These are phyloP conservation scores for Jamesozyma gamospora DNA, from an alignment of 805 yeast species.

Conservation along the genomic window DNA sequence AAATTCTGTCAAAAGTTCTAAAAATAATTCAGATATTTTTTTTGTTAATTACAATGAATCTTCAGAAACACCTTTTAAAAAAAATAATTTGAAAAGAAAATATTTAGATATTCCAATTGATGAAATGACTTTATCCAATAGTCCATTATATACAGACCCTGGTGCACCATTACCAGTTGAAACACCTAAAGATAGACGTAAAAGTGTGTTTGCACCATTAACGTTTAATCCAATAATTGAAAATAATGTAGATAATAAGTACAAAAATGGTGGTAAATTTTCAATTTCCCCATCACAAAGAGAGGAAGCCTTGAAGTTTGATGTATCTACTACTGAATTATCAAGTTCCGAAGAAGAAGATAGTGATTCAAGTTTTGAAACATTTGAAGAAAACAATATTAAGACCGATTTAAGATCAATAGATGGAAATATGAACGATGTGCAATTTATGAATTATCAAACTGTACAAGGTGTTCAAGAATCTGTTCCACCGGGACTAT, in stretches of 20 bases:
- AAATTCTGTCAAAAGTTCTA: constrained; percentile 5
- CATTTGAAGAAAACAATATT: constrained; percentile 15
- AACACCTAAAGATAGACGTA: constrained; percentile 37
- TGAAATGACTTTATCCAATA: constrained; percentile 44
- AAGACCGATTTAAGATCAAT: constrained; percentile 12
- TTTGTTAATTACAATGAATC: not conserved
- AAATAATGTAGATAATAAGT: constrained; percentile 72
- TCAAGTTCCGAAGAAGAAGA: constrained; percentile 28
- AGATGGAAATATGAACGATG: constrained; percentile 13
- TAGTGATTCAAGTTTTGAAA: constrained; percentile 22
- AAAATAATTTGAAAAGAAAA: constrained; percentile 18
- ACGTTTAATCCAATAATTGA: constrained; percentile 72
- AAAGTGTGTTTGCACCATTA: constrained; percentile 73
- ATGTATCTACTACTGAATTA: constrained; percentile 22
- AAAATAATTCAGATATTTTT: not conserved
- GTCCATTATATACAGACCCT: constrained; percentile 61
- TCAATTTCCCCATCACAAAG: constrained; percentile 32
- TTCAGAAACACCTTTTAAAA: constrained; percentile 2
- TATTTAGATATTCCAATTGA: constrained; percentile 46
- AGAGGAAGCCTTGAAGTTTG: constrained; percentile 27
- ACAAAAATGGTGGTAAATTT: constrained; percentile 83
- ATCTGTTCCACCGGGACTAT: constrained; percentile 9
- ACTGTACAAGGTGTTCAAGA: constrained; percentile 11
- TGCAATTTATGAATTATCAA: constrained; percentile 12
- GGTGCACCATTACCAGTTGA: constrained; percentile 71